Conservation (phyloP, 2,329 filamentous ascomycete species). For the Cercospora beticola region DNA sequence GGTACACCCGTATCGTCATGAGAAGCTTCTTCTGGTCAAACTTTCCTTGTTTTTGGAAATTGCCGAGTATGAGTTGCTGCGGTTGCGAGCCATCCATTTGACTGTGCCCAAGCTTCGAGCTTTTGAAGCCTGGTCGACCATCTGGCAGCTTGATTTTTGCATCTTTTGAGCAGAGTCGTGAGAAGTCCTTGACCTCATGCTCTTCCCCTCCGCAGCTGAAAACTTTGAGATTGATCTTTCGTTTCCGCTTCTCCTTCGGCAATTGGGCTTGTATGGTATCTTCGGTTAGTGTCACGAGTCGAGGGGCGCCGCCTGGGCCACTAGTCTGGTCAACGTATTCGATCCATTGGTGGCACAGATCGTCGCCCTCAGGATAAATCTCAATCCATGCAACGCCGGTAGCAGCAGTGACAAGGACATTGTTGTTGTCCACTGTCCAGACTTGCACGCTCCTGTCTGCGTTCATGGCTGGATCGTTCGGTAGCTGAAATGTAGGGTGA, state of each 20-base stretch:
- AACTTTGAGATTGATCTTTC: conserved; percentile 66
- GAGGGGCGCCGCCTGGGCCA: conserved; percentile 60
- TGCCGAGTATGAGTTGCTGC: conserved; percentile 71
- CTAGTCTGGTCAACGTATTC: conserved; percentile 68
- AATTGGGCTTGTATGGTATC: conserved; percentile 69
- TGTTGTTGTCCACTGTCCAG: conserved; percentile 77
- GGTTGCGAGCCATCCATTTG: conserved; percentile 68
- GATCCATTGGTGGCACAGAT: conserved; percentile 75
- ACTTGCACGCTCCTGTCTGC: conserved; percentile 78
- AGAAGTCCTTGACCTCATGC: conserved; percentile 75
- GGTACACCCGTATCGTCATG: conserved; percentile 71
- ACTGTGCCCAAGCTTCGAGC: conserved; percentile 71
- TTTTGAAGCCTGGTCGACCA: conserved; percentile 71
- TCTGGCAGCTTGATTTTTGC: conserved; percentile 73
- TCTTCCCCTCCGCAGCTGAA: conserved; percentile 74
- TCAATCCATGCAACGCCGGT: conserved; percentile 85
- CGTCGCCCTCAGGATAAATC: conserved; percentile 75
- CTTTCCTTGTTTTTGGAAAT: conserved; percentile 58
- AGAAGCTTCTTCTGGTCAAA: conserved; percentile 59
- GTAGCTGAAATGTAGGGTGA: conserved; percentile 85
- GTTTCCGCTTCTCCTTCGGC: conserved; percentile 71
- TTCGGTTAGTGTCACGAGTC: conserved; percentile 73
- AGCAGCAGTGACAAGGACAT: conserved; percentile 72
- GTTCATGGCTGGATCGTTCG: conserved; percentile 65
- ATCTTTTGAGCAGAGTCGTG: conserved; percentile 66